Evolutionary conservation across 1,284 basidiomycete species (phyloP).

Genomic region (Pseudozyma tsukubaensis): DNA sequence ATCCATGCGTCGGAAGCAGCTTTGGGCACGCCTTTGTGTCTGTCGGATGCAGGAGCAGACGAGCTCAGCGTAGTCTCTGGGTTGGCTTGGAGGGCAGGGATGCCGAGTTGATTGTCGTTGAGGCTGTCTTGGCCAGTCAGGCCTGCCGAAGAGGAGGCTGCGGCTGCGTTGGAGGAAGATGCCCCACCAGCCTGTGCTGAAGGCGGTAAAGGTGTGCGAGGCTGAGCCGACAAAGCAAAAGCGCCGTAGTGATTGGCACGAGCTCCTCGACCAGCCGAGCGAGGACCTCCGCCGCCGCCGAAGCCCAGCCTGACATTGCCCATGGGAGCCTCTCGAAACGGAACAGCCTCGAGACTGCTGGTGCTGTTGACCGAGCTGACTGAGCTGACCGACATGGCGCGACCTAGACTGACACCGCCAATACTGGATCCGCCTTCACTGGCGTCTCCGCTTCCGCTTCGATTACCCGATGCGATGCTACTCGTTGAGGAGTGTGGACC

Average conservation of each 20-base stretch:
- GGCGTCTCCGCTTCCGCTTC: conserved; percentile 45
- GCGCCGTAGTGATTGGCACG: conserved; percentile 23
- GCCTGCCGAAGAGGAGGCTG: not conserved
- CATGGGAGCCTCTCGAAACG: conserved; percentile 64
- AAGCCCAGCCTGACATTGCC: conserved; percentile 61
- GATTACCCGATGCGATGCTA: conserved; percentile 35
- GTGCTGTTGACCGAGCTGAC: conserved; percentile 65
- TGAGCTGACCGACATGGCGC: conserved; percentile 64
- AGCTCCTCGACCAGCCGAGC: conserved; percentile 21
- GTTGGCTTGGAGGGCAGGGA: not conserved
- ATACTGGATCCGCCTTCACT: conserved; percentile 41
- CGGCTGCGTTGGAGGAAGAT: not conserved
- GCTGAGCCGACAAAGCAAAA: conserved; percentile 15
- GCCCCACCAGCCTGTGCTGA: not conserved
- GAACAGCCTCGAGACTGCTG: conserved; percentile 65
- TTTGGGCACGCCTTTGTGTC: conserved; percentile 54
- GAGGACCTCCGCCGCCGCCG: conserved; percentile 25
- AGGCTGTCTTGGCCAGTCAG: not conserved
- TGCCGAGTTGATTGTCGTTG: not conserved
- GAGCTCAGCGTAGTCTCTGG: conserved; percentile 5
- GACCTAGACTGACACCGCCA: conserved; percentile 48
- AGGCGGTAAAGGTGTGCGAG: not conserved
- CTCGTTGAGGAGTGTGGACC: conserved; percentile 15
- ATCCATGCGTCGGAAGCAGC: conserved; percentile 54
- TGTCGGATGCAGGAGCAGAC: conserved; percentile 23